Base-by-base conservation (phyloP, 352 stramenopile genomes). In the Phytophthora ohioensis region DNA sequence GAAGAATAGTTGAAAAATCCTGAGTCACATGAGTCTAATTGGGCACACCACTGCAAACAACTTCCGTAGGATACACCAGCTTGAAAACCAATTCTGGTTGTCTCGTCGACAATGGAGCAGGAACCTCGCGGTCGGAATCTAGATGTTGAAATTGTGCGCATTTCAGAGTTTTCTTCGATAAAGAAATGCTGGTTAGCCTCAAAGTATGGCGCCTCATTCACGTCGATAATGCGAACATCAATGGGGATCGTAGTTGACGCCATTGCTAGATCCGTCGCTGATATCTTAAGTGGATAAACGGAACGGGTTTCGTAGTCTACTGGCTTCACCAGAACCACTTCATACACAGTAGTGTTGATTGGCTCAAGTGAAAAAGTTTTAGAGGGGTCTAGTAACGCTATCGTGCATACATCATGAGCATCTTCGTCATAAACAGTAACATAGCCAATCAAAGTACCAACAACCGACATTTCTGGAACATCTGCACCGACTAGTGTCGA, bases 141-240 rank as follows among this genome's bases (percentile, higher is more conserved):
- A n/a, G 68, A 43, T 15, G 68, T 67, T 15, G 54, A 55, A 4
- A 86, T 42, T 3, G 48, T 65, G 1, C 47, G 39, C 27, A 21
- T 43, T 17, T 17, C 43, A 45, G 42, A 17, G 45, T 81, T 77
- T 54, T 83, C 76, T 32, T 79, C 65, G 17, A 81, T 81, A 15
- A 81, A 79, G n/a, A 81, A 67, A n/a, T 81, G 62, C 35, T 82
- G 76, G 1, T 64, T 48, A n/a, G 41, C 34, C 17, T 56, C 60
- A 27, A 88, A 59, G 36, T 71, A 67, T n/a, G 82, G 82, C 11
- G 63, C 12, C 27, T 91, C 82, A n/a, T 88, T 83, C 11, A 79
- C 62, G 62, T 91, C 79, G 5, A 67, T 46, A 9, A 91, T 71
- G 30, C 41, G 59, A 52, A 69, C 47, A 21, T 43, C 70, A 12